These are phyloP conservation scores for Straminergon stramineum DNA, from an alignment of 225 moss, liverwort and hornwort genomes.

Conservation along the genomic window DNA sequence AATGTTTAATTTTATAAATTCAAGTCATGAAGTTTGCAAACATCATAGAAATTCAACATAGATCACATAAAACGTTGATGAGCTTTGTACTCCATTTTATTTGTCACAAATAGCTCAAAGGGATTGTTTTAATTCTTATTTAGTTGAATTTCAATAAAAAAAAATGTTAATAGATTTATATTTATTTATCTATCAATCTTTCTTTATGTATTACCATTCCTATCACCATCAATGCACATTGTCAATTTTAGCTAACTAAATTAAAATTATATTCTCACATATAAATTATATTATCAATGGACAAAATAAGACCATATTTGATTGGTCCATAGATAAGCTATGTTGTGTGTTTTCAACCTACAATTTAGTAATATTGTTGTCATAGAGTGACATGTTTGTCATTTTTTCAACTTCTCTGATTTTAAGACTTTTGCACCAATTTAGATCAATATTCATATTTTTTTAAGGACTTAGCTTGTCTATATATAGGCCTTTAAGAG, in stretches of 20 bases:
- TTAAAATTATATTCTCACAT: background rate
- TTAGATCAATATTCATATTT: background rate
- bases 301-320: background rate
- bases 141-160: background rate
- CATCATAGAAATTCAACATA: background rate
- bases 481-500: too few species aligned
- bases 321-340: background rate
- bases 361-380: too few species aligned
- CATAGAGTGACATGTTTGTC: too few species aligned
- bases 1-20: background rate
- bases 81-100: background rate
- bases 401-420: too few species aligned
- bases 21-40: background rate
- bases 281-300: background rate
- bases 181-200: background rate
- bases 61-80: background rate
- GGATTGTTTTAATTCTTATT: background rate
- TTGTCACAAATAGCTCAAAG: background rate
- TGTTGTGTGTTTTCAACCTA: background rate
- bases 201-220: background rate
- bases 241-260: background rate
- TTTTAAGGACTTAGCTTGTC: background rate
- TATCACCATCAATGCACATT: background rate
- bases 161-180: background rate
- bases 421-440: background rate